Evolutionary conservation across 176 grass and related monocot species (phyloP).

Genomic region (Areca catechu): DNA sequence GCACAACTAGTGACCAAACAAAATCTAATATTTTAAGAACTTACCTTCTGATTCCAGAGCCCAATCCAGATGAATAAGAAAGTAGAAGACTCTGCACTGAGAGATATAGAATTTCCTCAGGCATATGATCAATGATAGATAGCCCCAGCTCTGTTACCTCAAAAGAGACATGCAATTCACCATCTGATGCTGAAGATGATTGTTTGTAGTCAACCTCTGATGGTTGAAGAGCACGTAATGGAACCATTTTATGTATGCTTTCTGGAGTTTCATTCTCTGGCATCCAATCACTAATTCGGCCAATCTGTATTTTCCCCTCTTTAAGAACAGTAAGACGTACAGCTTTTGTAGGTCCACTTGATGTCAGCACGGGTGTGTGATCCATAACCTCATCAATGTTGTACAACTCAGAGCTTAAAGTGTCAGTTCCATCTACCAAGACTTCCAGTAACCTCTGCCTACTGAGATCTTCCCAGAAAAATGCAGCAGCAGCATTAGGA

Average conservation of each 20-base stretch:
- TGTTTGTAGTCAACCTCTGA: slow-evolving; percentile 63
- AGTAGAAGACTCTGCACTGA: slow-evolving; percentile 86
- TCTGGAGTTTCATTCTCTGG: slow-evolving; percentile 55
- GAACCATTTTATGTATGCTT: slow-evolving; percentile 39
- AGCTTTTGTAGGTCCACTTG: slow-evolving; percentile 48
- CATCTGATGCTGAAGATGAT: slow-evolving; percentile 46
- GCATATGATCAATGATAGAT: slow-evolving; percentile 95
- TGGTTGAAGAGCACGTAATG: slow-evolving; percentile 60
- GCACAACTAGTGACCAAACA: not conserved
- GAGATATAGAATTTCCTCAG: slow-evolving; percentile 88
- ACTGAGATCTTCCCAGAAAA: slow-evolving; percentile 92
- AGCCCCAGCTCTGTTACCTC: slow-evolving; percentile 70
- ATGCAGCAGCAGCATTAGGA: slow-evolving; percentile 79
- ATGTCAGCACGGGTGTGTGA: slow-evolving; percentile 44
- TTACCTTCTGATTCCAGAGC: slow-evolving; percentile 88
- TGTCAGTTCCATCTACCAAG: slow-evolving; percentile 68
- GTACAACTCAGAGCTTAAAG: slow-evolving; percentile 51
- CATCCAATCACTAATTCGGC: slow-evolving; percentile 78
- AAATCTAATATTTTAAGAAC: not conserved
- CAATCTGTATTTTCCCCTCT: slow-evolving; percentile 64
- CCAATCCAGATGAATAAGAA: slow-evolving; percentile 88
- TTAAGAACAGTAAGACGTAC: slow-evolving; percentile 63
- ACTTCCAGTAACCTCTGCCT: slow-evolving; percentile 66
- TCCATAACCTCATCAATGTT: slow-evolving; percentile 77
- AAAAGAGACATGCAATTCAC: slow-evolving; percentile 86